These are phyloP conservation scores for Mrakia frigida DNA, from an alignment of 768 basidiomycete genomes.

Conservation along the genomic window DNA sequence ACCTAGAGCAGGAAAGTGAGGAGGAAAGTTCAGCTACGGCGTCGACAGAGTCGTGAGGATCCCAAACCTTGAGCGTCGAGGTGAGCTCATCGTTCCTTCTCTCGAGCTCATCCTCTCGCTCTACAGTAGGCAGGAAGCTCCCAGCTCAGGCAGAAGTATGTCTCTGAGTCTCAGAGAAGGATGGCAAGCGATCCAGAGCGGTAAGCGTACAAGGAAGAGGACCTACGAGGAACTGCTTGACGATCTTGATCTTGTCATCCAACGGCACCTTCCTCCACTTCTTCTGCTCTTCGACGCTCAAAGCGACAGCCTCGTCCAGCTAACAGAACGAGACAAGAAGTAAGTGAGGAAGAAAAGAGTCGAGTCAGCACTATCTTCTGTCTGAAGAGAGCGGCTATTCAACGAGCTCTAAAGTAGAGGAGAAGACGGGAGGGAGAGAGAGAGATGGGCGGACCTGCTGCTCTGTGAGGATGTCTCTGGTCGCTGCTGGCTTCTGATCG, in stretches of 20 bases:
- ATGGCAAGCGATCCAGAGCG: not conserved
- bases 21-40: not conserved
- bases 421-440: not conserved
- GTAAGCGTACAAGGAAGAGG: constrained; percentile 40
- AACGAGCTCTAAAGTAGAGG: not conserved
- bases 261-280: constrained; percentile 49
- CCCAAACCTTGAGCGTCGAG: not conserved
- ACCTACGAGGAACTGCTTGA: constrained; percentile 64
- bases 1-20: constrained; percentile 41
- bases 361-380: too few species aligned
- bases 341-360: too few species aligned
- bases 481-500: constrained; percentile 63
- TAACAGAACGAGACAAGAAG: not conserved
- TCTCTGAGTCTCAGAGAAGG: too few species aligned
- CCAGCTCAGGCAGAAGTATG: too few species aligned
- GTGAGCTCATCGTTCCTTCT: not conserved
- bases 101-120: not conserved
- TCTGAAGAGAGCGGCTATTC: too few species aligned
- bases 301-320: constrained; percentile 15
- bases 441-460: constrained; percentile 49
- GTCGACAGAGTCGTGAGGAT: not conserved
- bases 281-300: constrained; percentile 17
- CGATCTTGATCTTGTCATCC: constrained; percentile 62
- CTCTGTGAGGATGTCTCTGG: constrained; percentile 59
- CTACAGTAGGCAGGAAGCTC: not conserved